Evolutionary conservation across 768 basidiomycete genomes (phyloP), one percentile per base, ranked within the genome.

Genomic region (Lactarius psammicola): DNA sequence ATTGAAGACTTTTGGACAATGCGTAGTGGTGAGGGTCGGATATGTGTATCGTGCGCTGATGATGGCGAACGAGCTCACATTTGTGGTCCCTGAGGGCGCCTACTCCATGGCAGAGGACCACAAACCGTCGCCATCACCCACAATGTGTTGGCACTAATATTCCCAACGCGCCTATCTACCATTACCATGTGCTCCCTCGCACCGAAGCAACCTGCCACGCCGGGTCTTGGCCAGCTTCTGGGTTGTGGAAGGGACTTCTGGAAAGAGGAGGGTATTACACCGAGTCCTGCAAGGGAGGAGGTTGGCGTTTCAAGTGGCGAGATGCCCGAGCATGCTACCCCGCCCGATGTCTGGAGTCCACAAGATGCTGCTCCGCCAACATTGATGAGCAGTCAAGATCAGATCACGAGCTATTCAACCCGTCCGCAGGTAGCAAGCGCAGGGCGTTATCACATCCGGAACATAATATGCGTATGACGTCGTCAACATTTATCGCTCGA

Each of bases 401-500:
- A 73, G 66, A 80, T 1, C 84, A 84, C 64, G 84, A 81, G 9
- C 80, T 90, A 1, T 93, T 93, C 74, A 72, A 76, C 15, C 78
- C 83, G 6, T 67, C 79, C 30, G 64, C 74, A 2, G 74, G 76
- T 9, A 84, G 84, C 61, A 91, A 90, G 80, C 89, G 87, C n/a
- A n/a, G n/a, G n/a, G n/a, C n/a, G n/a, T n/a, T n/a, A n/a, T n/a
- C n/a, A n/a, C n/a, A n/a, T n/a, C 93, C 94, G n/a, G 95, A 92
- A 75, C 92, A 93, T 70, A 96, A 90, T 71, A 87, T 97, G 70
- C 84, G 90, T 61, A 93, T 93, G 0, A 94, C 94, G 1, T 93
- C 89, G 7, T 96, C 95, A 30, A 92, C 92, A 2, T 98, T 98
- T 76, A 90, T 98, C 68, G 89, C 92, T 3, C 85, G 95, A 36